A percentile compares a stretch with the other conserved stretches of the same genome.
Evolutionary conservation across 2,329 filamentous ascomycete genomes (phyloP).

Genomic region (Aspergillus clavatus): DNA sequence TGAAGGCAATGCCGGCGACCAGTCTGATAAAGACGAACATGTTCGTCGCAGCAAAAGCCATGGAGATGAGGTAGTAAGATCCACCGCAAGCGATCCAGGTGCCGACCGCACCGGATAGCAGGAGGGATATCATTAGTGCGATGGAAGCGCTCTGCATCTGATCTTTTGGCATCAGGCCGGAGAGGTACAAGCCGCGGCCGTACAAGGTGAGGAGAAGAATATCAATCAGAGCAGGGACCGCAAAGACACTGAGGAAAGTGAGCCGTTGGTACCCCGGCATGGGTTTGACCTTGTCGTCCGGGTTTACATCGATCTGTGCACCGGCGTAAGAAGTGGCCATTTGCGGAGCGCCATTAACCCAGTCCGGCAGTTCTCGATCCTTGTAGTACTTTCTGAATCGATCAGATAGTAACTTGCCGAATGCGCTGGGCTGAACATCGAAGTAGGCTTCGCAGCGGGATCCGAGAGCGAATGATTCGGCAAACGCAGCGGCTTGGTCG

Average conservation of each 20-base stretch:
- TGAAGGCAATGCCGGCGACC: conserved; percentile 49
- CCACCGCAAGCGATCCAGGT: conserved; percentile 61
- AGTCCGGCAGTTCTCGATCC: conserved; percentile 47
- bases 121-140: conserved; percentile 54
- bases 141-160: conserved; percentile 52
- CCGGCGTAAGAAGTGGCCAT: conserved; percentile 50
- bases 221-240: conserved; percentile 58
- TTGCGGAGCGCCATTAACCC: conserved; percentile 47
- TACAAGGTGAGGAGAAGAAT: conserved; percentile 56
- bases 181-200: conserved; percentile 58
- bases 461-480: conserved; percentile 59
- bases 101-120: conserved; percentile 57
- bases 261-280: conserved; percentile 49
- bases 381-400: conserved; percentile 43
- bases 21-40: conserved; percentile 52
- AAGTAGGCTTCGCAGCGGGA: conserved; percentile 61
- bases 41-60: conserved; percentile 53
- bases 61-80: conserved; percentile 56
- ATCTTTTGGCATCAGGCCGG: conserved; percentile 49
- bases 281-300: conserved; percentile 39
- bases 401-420: conserved; percentile 42
- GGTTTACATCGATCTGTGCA: conserved; percentile 51
- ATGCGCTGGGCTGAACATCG: conserved; percentile 48
- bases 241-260: conserved; percentile 58
- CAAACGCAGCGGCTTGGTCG: conserved; percentile 60